Percentiles rank a stretch among this genome's conserved stretches.
These are phyloP conservation scores for Sugiyamaella sp. DNA, from an alignment of 1,139 yeast species.

Conservation along the genomic window DNA sequence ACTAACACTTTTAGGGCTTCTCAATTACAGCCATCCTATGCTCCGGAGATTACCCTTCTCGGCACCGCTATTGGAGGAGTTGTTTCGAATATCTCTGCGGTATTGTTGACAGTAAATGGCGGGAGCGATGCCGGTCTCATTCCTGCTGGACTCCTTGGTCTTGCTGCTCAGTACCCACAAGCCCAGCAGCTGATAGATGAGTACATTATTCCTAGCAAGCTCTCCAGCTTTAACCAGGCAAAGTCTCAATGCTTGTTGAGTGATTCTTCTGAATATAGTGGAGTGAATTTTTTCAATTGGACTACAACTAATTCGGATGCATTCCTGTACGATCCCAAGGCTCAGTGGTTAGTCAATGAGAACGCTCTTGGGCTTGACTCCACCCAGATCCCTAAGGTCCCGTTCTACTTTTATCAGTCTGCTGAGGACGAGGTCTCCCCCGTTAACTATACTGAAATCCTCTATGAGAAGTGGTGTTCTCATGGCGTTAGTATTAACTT, in stretches of 20 bases:
- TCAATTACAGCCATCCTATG: conserved; percentile 36
- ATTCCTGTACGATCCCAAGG: conserved; percentile 23
- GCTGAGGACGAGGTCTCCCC: conserved; percentile 35
- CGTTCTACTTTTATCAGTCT: conserved; percentile 38
- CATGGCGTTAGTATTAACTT: conserved; percentile 32
- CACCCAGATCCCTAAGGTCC: conserved; percentile 30
- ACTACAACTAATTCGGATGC: conserved; percentile 28
- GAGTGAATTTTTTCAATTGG: conserved; percentile 30
- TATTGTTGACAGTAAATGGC: conserved; percentile 27
- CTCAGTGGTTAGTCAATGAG: conserved; percentile 25
- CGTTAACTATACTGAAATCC: conserved; percentile 24
- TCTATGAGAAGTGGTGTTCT: conserved; percentile 34
- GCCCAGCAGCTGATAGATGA: conserved; percentile 21
- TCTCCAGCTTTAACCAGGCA: conserved; percentile 24
- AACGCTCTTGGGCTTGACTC: conserved; percentile 27
- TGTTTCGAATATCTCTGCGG: conserved; percentile 29
- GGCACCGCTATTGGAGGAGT: conserved; percentile 33
- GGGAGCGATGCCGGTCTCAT: conserved; percentile 34
- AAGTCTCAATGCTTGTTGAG: conserved; percentile 25
- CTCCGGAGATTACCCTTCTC: conserved; percentile 35
- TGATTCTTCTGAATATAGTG: conserved; percentile 28
- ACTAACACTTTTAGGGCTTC: conserved; percentile 33
- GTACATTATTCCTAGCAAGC: conserved; percentile 21
- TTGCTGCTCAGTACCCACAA: conserved; percentile 37
- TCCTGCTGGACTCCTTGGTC: conserved; percentile 37